Evolutionary conservation across 495 filamentous ascomycete genomes (phyloP).

Genomic region (Stereocaulon alpinum): DNA sequence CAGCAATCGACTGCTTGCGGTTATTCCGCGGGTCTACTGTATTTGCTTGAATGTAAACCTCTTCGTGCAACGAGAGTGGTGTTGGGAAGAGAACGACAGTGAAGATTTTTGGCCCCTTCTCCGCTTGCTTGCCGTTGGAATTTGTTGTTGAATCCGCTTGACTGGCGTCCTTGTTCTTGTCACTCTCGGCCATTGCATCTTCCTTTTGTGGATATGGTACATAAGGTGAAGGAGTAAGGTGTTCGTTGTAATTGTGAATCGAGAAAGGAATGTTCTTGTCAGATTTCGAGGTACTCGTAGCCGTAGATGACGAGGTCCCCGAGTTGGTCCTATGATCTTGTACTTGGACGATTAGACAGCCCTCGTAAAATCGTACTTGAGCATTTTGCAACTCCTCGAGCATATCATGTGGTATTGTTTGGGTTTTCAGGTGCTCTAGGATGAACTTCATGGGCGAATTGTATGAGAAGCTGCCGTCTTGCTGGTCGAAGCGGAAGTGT

Average conservation of each 20-base stretch:
- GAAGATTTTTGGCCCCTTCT: conserved; percentile 51
- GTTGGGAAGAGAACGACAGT: conserved; percentile 85
- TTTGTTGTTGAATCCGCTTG: conserved; percentile 26
- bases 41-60: conserved; percentile 63
- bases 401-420: conserved; percentile 64
- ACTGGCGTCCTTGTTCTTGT: conserved; percentile 29
- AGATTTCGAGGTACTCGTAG: conserved; percentile 39
- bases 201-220: conserved; percentile 57
- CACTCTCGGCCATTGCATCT: conserved; percentile 28
- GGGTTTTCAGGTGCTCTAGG: conserved; percentile 59
- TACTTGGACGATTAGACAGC: conserved; percentile 86
- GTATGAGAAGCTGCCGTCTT: conserved; percentile 85
- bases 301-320: conserved; percentile 40
- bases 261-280: conserved; percentile 64
- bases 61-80: conserved; percentile 56
- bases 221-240: conserved; percentile 78
- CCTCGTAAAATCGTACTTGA: conserved; percentile 80
- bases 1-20: conserved; percentile 33
- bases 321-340: conserved; percentile 68
- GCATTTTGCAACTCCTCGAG: conserved; percentile 55
- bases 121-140: conserved; percentile 37
- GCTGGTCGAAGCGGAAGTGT: conserved; percentile 87
- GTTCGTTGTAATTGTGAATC: conserved; percentile 80
- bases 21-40: conserved; percentile 51
- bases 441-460: conserved; percentile 82